Base-by-base conservation (phyloP, 2,329 filamentous ascomycete species). In the Aspergillus flavus region DNA sequence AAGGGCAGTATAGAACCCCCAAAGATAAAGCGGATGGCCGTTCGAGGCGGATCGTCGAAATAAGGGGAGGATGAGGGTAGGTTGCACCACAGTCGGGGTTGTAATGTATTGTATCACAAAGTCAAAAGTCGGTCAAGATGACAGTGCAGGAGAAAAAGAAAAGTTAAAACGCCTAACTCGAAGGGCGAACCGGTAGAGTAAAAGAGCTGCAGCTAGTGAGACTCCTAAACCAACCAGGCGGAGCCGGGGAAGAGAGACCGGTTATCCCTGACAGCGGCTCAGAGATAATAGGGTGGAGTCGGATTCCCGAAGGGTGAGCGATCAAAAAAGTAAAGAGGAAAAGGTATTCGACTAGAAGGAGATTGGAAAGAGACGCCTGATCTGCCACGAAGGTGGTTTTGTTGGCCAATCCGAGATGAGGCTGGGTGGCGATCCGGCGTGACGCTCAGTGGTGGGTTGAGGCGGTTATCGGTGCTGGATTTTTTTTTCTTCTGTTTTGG, bases 101-200 rank as follows among this genome's bases (percentile, higher is more conserved):
- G 69, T 64, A 72, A 73, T 72, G 69, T 65, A 69, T 67, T 64
- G 75, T 76, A 74, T 75, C 71, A 75, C 69, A 68, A 66, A 68
- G 61, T 62, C 71, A 76, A 76, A 76, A 72, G 75, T 76, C 74
- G 75, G 74, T 75, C 74, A 75, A 68, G 71, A 67, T 69, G 66
- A 69, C 61, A 63, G 66, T 69, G 66, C 65, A 68, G 64, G 58
- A 59, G 62, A 63, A 65, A 69, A 65, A 66, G 64, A 65, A 66
- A 65, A 62, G 61, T 53, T 59, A 59, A 63, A 64, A 60, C 26
- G 65, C 55, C 66, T 64, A 62, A 57, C 63, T 63, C 54, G 57
- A 61, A 67, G 67, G 65, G 66, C 58, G 67, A 66, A 59, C 66
- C 62, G 56, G 67, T 62, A 64, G 67, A 52, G 30, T 30, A 32